Conservation (phyloP, 2,329 filamentous ascomycete genomes). For the Penicillium sp. region DNA sequence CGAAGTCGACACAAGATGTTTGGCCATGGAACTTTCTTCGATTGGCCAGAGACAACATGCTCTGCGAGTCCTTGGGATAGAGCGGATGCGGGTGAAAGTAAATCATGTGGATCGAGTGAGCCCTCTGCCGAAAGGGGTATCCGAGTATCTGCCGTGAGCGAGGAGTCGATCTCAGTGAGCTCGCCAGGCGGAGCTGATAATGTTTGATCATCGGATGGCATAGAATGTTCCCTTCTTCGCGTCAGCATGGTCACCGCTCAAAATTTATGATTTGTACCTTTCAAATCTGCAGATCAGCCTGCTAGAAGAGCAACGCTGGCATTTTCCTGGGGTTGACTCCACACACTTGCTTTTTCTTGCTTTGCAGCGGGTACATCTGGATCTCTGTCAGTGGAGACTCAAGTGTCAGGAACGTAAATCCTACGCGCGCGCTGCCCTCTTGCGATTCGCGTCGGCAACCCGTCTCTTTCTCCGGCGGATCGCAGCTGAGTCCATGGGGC, state of each 20-base stretch:
- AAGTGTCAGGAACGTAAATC: neutral
- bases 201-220: neutral
- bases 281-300: slow-evolving; percentile 12
- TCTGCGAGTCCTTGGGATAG: slow-evolving; percentile 13
- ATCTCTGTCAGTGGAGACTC: neutral
- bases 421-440: slow-evolving; percentile 35
- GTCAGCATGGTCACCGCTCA: neutral
- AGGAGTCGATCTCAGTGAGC: neutral
- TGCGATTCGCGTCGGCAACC: slow-evolving; percentile 38
- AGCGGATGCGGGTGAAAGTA: slow-evolving; percentile 7
- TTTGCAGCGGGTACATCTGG: slow-evolving; percentile 38
- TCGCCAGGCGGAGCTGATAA: neutral
- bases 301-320: slow-evolving; percentile 27
- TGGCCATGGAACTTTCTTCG: slow-evolving; percentile 12
- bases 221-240: neutral
- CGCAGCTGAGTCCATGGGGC: neutral
- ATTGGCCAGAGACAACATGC: slow-evolving; percentile 14
- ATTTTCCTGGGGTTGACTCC: slow-evolving; percentile 26
- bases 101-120: slow-evolving; percentile 27
- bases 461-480: slow-evolving; percentile 22
- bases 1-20: slow-evolving; percentile 18
- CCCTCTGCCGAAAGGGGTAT: neutral
- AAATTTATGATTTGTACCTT: slow-evolving; percentile 11
- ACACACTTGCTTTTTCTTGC: slow-evolving; percentile 40
- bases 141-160: neutral